Evolutionary conservation across 331 rosid genomes (phyloP).

Genomic region (Malus hybrid): DNA sequence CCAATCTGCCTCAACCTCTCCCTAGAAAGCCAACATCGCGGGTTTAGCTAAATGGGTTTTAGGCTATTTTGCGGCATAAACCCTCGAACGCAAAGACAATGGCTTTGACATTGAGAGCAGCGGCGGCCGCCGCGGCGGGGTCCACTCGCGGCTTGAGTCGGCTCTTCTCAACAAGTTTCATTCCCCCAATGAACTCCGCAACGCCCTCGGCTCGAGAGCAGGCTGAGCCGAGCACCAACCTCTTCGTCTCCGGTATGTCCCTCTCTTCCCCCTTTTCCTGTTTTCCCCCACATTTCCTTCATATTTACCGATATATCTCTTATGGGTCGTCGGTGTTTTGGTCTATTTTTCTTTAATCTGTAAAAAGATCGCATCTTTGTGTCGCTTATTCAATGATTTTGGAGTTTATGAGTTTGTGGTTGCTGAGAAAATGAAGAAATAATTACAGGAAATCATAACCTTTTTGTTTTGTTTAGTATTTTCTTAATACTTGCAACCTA

Average conservation of each 20-base stretch:
- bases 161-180: slow-evolving; percentile 47
- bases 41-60: slow-evolving; percentile 8
- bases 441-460: neutral
- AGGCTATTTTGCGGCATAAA: slow-evolving; percentile 19
- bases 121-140: slow-evolving; percentile 42
- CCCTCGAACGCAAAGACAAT: slow-evolving; percentile 24
- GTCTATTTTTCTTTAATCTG: neutral
- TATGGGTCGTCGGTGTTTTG: neutral
- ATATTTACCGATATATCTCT: neutral
- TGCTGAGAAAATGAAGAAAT: neutral
- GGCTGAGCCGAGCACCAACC: slow-evolving; percentile 80
- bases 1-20: neutral
- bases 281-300: neutral
- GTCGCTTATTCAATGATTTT: neutral
- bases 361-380: neutral
- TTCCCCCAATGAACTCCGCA: slow-evolving; percentile 33
- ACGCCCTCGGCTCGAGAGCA: slow-evolving; percentile 35
- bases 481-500: too few species aligned
- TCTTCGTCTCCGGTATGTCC: slow-evolving; percentile 76
- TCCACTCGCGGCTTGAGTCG: slow-evolving; percentile 51
- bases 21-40: neutral
- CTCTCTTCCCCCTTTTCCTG: neutral
- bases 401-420: neutral
- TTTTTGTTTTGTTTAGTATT: neutral
- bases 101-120: slow-evolving; percentile 59